Base-by-base conservation (phyloP, 495 filamentous ascomycete genomes). In the Geoglossum glabrum region DNA sequence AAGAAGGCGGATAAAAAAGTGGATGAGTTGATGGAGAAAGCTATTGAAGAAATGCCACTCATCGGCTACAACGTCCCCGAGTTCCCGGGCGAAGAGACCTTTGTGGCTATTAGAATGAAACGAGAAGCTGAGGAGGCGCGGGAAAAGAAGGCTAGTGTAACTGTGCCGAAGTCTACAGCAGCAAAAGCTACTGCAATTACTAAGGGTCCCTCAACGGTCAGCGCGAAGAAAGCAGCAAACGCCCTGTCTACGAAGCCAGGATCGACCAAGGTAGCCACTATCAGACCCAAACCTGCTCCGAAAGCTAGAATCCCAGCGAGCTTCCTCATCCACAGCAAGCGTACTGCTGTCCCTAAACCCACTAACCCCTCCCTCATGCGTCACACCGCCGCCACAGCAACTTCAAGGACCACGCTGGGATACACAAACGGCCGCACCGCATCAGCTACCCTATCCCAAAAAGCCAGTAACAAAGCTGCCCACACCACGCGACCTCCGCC, bases 351-450 rank as follows among this genome's bases (percentile, higher is more conserved):
- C 49, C 64, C 66, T 15, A 66, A 70, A 21, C 66, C 60, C 36
- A 74, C 69, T 57, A 76, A 75, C 51, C 71, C 69, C 2, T 82
- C 79, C 10, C 67, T 69, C 13, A 73, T 80, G 73, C 74, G 78
- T 55, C 70, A 79, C 62, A 70, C 78, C 3, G 79, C 82, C 7
- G 83, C 85, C 21, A 74, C 72, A 7, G 74, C 71, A n/a, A 77
- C 75, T 11, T 90, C 88, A 13, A 77, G 79, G 55, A 84, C 78
- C 50, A 94, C 89, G 0, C 69, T 95, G 28, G 88, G 88, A 7
- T 90, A 89, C 65, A 80, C 79, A 55, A 86, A 83, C 64, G 87
- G 89, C 28, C 76, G 87, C 17, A 74, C 73, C 17, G 76, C 81
- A 15, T 82, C 82, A 8, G 10, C 70, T 64, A 4, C 59, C 79